Conservation (phyloP, 2,329 filamentous ascomycete species). For the Tricladium varicosporioides region DNA sequence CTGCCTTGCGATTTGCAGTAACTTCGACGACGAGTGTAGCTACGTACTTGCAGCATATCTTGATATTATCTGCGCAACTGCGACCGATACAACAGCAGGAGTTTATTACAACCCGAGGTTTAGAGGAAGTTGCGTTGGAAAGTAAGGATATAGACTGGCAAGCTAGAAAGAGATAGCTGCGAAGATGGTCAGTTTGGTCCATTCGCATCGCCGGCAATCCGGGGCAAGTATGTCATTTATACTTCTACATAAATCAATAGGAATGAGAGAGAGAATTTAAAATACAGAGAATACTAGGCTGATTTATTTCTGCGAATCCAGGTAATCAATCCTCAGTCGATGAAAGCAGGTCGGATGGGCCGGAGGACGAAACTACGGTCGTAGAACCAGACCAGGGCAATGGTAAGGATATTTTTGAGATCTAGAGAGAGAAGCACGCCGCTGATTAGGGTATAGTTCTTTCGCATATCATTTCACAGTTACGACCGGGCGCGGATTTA, state of each 20-base stretch:
- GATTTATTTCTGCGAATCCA: conserved; percentile 24
- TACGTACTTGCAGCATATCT: neutral
- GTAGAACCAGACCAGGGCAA: conserved; percentile 93
- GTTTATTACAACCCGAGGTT: neutral
- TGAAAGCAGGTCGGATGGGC: conserved; percentile 36
- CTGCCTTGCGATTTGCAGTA: neutral
- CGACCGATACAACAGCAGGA: neutral
- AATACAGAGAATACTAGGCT: neutral
- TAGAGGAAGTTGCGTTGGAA: neutral
- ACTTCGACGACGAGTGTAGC: neutral
- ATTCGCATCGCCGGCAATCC: conserved; percentile 46
- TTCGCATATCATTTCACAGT: conserved; percentile 93
- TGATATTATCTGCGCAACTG: neutral
- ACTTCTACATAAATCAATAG: neutral
- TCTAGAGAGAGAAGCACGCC: neutral
- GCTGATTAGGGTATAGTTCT: conserved; percentile 62
- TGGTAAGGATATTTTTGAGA: conserved; percentile 54
- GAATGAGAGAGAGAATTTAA: neutral
- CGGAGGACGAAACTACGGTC: conserved; percentile 73
- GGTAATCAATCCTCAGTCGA: conserved; percentile 41
- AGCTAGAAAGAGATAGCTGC: neutral
- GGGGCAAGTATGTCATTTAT: conserved; percentile 37
- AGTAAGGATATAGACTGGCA: no score
- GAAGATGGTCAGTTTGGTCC: conserved; percentile 39
- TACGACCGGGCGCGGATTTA: conserved; percentile 91